Conservation (phyloP, 2,329 filamentous ascomycete species). For the Rutstroemia sp. region DNA sequence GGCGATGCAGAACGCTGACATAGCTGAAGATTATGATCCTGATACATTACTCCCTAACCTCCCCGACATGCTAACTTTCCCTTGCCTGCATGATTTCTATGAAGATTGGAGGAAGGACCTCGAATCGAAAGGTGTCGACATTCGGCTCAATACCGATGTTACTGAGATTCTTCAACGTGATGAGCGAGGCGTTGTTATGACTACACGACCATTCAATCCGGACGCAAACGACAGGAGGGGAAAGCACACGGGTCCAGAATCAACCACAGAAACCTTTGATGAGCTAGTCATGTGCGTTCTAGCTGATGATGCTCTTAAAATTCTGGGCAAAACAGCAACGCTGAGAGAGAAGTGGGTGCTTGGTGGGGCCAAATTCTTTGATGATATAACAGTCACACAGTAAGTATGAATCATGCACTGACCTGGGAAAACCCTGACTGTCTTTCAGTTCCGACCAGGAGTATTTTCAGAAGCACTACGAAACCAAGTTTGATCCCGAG, state of each 20-base stretch:
- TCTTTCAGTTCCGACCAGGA: slow-evolving; percentile 40
- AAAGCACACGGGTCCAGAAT: slow-evolving; percentile 33
- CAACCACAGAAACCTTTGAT: slow-evolving; percentile 49
- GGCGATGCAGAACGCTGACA: no score
- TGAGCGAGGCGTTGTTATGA: slow-evolving; percentile 45
- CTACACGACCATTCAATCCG: slow-evolving; percentile 37
- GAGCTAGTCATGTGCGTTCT: slow-evolving; percentile 59
- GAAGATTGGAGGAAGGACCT: slow-evolving; percentile 49
- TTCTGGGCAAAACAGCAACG: slow-evolving; percentile 50
- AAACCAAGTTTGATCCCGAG: slow-evolving; percentile 47
- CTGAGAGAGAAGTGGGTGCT: slow-evolving; percentile 59
- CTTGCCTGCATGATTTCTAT: slow-evolving; percentile 54
- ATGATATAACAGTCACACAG: slow-evolving; percentile 66
- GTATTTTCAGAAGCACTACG: slow-evolving; percentile 64
- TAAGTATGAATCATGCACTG: neutral
- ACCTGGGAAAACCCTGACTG: neutral
- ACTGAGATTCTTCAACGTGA: slow-evolving; percentile 43
- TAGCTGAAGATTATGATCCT: slow-evolving; percentile 38
- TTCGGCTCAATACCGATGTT: slow-evolving; percentile 50
- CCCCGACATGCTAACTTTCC: slow-evolving; percentile 60
- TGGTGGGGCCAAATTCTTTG: slow-evolving; percentile 60
- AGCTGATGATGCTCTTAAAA: slow-evolving; percentile 55
- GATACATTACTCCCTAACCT: slow-evolving; percentile 49
- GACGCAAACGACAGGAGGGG: slow-evolving; percentile 39
- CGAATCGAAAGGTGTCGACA: slow-evolving; percentile 44